Base-by-base conservation (phyloP, 2,329 filamentous ascomycete genomes). In the Fusarium sp. region DNA sequence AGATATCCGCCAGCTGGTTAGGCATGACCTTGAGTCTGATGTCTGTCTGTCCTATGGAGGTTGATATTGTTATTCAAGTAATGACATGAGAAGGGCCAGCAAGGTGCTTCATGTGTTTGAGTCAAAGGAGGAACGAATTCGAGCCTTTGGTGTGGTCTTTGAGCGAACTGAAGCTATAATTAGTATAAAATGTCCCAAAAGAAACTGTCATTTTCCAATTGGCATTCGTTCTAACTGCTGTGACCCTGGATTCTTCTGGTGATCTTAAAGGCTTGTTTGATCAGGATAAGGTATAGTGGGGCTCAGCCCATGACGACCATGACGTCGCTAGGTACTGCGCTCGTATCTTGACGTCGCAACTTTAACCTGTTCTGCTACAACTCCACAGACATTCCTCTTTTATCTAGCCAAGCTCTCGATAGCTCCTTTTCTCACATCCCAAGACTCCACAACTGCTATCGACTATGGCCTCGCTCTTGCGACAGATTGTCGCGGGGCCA, bases 401-500 rank as follows among this genome's bases (percentile, higher is more conserved):
- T 47, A 10, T 12, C 12, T 11, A 19, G n/a, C 2, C 5, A 7
- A 35, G 9, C 7, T 28, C 3, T 15, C 25, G 6, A 12, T 12
- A 12, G 25, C 6, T 6, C 9, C n/a, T 10, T n/a, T 35, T 4
- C 35, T 22, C 34, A 7, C 25, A n/a, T 11, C 10, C 9, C 11
- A 22, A 5, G 24, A 31, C 26, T 13, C 28, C 3, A 42, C 10
- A 22, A 25, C 7, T 11, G 6, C 36, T 29, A 28, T 19, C 48
- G 32, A 64, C 19, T 35, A 88, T 89, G 91, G 84, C 90, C 51
- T 92, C 89, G 22, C 79, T 98, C 61, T 85, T 98, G 67, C 91
- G 94, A 70, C 92, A 96, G 75, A 91, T 98, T 64, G 92, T 98
- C 61, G 93, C 95, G 40, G 90, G 93, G 9, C 94, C 95, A 11